Percentiles rank a stretch among this genome's conserved stretches.
Conservation (phyloP, 2,329 filamentous ascomycete species). For the Alternaria novae-zelandiae region DNA sequence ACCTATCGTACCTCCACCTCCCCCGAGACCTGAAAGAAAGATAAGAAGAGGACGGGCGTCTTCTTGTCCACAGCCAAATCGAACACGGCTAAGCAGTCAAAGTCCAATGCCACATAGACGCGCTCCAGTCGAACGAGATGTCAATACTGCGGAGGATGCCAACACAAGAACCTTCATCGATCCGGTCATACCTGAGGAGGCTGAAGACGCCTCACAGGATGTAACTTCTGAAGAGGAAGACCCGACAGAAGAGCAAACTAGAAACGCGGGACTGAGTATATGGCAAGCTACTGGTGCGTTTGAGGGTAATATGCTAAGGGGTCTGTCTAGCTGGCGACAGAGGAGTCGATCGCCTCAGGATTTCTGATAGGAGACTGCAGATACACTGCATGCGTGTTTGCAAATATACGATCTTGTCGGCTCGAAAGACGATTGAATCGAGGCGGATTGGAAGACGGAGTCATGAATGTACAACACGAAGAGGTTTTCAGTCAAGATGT, state of each 20-base stretch:
- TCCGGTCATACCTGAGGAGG: rapidly evolving
- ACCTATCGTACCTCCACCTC: no score
- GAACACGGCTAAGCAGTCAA: no score
- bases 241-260: not conserved
- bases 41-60: no score
- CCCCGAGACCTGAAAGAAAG: no score
- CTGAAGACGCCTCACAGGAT: not conserved
- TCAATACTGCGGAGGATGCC: not conserved
- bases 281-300: not conserved
- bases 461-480: no score
- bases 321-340: not conserved
- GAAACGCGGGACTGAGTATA: not conserved
- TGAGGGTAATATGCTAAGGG: not conserved
- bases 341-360: not conserved
- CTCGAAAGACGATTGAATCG: rapidly evolving
- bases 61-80: no score
- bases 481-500: not conserved
- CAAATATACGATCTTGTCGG: no score
- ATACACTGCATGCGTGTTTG: no score
- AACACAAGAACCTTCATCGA: rapidly evolving
- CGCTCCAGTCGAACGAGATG: no score
- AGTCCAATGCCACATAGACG: no score
- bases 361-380: not conserved
- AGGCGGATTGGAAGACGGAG: no score
- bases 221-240: not conserved